Evolutionary conservation across 2,329 filamentous ascomycete genomes (phyloP), one percentile per base, ranked within the genome.

Genomic region (Chrysoporthe puriensis): DNA sequence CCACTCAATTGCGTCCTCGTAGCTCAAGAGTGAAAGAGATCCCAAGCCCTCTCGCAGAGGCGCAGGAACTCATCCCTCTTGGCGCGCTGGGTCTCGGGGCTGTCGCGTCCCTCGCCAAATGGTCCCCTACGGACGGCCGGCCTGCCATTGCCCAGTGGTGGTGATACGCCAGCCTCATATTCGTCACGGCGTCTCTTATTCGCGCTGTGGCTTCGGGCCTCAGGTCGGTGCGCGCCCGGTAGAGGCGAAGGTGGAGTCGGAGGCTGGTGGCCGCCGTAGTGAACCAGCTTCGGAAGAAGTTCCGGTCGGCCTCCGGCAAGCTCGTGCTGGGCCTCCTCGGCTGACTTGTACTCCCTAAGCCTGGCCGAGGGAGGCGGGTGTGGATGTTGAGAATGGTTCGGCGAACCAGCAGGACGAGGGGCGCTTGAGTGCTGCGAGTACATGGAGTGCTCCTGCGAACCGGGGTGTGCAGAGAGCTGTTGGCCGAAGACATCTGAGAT

Each of bases 401-500:
- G 94, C 1, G 94, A 97, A 0, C 92, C 88, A 66, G 96, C 82
- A 1, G 91, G 90, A 1, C 87, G 90, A 62, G 90, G 85, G 40
- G 86, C 84, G 70, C 86, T 90, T 40, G 86, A 79, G 85, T 91
- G 73, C 82, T 88, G 71, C 79, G 91, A 81, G 83, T 89, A 79
- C 77, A 90, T 70, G 77, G 80, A 77, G 69, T 81, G 80, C 18
- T 80, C 78, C 60, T 79, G 79, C 52, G 80, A 85, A 11, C 93
- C 80, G 74, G 87, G 81, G 80, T 90, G 84, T 72, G 87, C 79
- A 73, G 88, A 83, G 72, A 97, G 83, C 44, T 90, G 86, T 74
- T 96, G 92, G 21, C 92, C 93, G 75, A 99, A 97, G 16, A 99
- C 96, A 76, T 98, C 96, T 48, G 93, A 91, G 67, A 99, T 96